These are phyloP conservation scores for Chlamydomonas sp. DNA, from an alignment of 139 green algal species.

Conservation along the genomic window DNA sequence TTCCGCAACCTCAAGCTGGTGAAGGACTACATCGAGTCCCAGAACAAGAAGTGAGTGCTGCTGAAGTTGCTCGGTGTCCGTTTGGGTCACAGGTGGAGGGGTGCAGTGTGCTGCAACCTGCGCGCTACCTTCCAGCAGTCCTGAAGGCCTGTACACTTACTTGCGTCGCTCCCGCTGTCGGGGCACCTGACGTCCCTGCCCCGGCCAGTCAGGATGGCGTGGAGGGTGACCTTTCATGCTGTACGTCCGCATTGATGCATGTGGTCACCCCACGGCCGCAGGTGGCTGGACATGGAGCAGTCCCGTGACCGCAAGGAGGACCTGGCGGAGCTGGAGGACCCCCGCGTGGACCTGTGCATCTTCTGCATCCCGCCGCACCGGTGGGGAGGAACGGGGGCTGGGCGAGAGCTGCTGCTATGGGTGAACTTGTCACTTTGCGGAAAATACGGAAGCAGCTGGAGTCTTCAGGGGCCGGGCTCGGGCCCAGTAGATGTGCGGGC, in stretches of 20 bases:
- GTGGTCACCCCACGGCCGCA: background rate
- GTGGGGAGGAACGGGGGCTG: background rate
- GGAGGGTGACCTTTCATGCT: no score
- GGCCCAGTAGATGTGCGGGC: no score
- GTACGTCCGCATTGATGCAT: no score
- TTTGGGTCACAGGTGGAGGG: no score
- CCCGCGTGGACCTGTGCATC: conserved; percentile 77
- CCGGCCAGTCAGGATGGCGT: no score
- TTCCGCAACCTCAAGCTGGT: conserved; percentile 62
- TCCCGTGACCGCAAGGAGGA: conserved; percentile 53
- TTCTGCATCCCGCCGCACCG: conserved; percentile 83
- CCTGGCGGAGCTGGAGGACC: conserved; percentile 70
- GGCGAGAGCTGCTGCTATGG: background rate
- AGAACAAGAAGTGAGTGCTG: conserved; percentile 45
- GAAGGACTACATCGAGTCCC: conserved; percentile 61
- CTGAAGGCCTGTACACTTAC: no score
- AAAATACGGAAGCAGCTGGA: background rate
- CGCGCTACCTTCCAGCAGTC: no score
- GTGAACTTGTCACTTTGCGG: background rate
- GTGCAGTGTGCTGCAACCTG: no score
- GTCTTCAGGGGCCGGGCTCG: no score
- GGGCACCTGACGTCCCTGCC: no score
- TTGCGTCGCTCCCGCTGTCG: no score
- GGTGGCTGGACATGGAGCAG: conserved; percentile 74
- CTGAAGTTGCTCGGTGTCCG: background rate